These are phyloP conservation scores for Elaeis oleifera DNA, from an alignment of 202 grass and related monocot species.

Conservation along the genomic window DNA sequence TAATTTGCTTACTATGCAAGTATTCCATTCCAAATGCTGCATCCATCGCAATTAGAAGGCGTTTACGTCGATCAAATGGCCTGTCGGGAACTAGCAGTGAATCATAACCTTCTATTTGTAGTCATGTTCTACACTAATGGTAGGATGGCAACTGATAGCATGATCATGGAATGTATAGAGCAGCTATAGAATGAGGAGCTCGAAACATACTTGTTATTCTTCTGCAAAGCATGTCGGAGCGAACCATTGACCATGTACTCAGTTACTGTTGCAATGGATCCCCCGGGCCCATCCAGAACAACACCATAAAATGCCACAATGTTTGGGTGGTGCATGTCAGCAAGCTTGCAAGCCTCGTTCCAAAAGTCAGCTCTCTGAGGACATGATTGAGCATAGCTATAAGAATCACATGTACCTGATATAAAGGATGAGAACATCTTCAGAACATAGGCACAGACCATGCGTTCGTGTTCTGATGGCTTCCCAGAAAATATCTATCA, in stretches of 20 bases:
- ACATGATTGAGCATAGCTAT: constrained; percentile 15
- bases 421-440: constrained; percentile 1
- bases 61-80: constrained; percentile 59
- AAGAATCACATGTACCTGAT: not conserved
- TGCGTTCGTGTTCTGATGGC: constrained; percentile 91
- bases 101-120: no score
- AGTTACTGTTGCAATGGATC: constrained; percentile 86
- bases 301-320: constrained; percentile 95
- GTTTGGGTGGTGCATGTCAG: constrained; percentile 87
- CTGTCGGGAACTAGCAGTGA: constrained; percentile 25
- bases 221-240: constrained; percentile 73
- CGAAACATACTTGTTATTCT: constrained; percentile 67
- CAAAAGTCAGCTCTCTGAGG: constrained; percentile 87
- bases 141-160: no score
- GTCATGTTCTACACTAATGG: no score
- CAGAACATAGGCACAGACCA: constrained; percentile 39
- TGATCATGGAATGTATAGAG: no score
- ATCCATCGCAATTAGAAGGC: constrained; percentile 93
- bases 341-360: constrained; percentile 95
- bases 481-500: constrained; percentile 86
- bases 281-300: constrained; percentile 92
- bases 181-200: not conserved
- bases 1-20: constrained; percentile 95
- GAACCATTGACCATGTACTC: constrained; percentile 99
- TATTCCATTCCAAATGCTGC: constrained; percentile 99